Evolutionary conservation across 768 basidiomycete species (phyloP).

Genomic region (Lepiota venenata): DNA sequence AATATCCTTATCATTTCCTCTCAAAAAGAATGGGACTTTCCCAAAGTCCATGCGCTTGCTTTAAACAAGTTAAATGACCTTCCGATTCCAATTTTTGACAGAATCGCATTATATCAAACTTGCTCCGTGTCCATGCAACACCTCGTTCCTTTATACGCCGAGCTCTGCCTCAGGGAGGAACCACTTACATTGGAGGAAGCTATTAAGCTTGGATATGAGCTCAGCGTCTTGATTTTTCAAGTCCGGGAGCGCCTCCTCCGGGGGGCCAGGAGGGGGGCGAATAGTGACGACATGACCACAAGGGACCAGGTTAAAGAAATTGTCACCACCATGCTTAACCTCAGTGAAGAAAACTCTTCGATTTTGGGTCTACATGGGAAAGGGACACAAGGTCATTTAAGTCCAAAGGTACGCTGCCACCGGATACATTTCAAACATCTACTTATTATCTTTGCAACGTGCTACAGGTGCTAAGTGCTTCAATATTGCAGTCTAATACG

Average conservation of each 20-base stretch:
- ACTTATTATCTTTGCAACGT: too few relatives aligned
- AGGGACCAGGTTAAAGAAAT: not conserved
- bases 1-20: slow-evolving; percentile 1
- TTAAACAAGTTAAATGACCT: slow-evolving; percentile 48
- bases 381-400: not conserved
- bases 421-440: not conserved
- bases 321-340: slow-evolving; percentile 1
- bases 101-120: slow-evolving; percentile 53
- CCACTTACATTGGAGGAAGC: slow-evolving; percentile 55
- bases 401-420: not conserved
- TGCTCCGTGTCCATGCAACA: slow-evolving; percentile 44
- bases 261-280: not conserved
- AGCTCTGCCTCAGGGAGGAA: slow-evolving; percentile 46
- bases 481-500: too few relatives aligned
- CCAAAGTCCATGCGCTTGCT: slow-evolving; percentile 47
- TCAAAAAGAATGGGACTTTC: slow-evolving; percentile 45
- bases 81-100: slow-evolving; percentile 42
- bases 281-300: not conserved
- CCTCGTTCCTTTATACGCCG: slow-evolving; percentile 50
- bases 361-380: not conserved
- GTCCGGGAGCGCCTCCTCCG: slow-evolving; percentile 4
- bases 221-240: slow-evolving; percentile 27
- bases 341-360: not conserved
- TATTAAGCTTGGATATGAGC: slow-evolving; percentile 50
- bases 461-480: too few relatives aligned